Percentiles rank a stretch among this genome's conserved stretches.
Evolutionary conservation across 2,329 filamentous ascomycete genomes (phyloP).

Genomic region (Paracoccidioides lutzii): DNA sequence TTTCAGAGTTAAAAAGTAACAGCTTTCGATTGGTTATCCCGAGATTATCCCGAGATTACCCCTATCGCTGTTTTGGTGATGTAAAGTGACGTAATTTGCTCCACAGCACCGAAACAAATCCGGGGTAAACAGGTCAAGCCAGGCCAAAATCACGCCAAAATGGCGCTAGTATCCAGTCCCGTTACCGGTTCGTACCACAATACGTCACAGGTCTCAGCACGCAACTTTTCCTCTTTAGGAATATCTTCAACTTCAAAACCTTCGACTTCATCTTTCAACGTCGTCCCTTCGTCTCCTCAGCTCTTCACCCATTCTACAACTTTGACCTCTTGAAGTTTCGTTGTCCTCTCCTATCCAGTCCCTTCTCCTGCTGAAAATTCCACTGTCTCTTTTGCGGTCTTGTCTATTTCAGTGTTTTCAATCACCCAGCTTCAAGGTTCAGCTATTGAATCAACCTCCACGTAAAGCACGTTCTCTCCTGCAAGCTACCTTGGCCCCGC

Average conservation of each 20-base stretch:
- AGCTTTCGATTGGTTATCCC: too few species aligned
- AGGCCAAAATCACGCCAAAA: too few species aligned
- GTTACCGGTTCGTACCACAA: neutral
- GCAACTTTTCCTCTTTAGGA: neutral
- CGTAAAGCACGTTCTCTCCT: neutral
- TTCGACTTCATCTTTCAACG: neutral
- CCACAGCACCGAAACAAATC: too few species aligned
- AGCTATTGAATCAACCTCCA: neutral
- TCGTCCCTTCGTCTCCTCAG: constrained; percentile 1
- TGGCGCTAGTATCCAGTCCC: too few species aligned
- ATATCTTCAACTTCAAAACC: neutral
- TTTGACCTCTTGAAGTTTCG: constrained; percentile 3
- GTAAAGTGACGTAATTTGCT: too few species aligned
- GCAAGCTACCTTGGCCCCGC: neutral
- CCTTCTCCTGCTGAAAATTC: neutral
- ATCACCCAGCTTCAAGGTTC: neutral
- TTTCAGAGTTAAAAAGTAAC: too few species aligned
- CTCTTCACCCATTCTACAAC: constrained; percentile 2
- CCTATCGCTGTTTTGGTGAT: too few species aligned
- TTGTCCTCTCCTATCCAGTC: constrained; percentile 1
- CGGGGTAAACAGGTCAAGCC: too few species aligned
- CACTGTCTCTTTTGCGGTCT: neutral
- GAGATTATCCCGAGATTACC: too few species aligned
- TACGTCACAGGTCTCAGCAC: neutral
- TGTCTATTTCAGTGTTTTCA: neutral